Evolutionary conservation across 1,284 basidiomycete genomes (phyloP).

Genomic region (Ganoderma boninense): DNA sequence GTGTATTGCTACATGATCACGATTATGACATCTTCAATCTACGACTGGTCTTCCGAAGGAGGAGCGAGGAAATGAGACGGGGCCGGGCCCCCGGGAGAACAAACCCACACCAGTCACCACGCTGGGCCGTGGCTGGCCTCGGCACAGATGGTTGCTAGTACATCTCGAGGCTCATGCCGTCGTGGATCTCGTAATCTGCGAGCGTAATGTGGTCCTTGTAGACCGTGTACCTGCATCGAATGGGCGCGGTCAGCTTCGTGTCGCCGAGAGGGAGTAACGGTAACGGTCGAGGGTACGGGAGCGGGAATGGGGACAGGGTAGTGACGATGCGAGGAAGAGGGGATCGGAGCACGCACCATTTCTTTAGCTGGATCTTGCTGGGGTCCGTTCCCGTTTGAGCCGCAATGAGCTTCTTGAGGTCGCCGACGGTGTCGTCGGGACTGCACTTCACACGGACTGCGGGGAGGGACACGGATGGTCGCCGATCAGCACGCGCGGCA

Average conservation of each 20-base stretch:
- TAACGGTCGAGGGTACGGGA: neutral
- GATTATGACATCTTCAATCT: conserved; percentile 2
- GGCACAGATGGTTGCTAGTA: conserved; percentile 56
- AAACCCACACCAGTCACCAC: neutral
- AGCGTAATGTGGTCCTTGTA: conserved; percentile 97
- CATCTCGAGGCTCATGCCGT: conserved; percentile 96
- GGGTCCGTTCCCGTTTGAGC: conserved; percentile 93
- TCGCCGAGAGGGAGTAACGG: neutral
- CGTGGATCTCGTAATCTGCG: conserved; percentile 93
- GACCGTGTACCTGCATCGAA: conserved; percentile 77
- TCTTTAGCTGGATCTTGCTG: conserved; percentile 93
- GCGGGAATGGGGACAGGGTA: neutral
- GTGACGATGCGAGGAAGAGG: no score
- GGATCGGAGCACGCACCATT: no score
- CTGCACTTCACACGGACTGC: conserved; percentile 92
- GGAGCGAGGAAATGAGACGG: neutral
- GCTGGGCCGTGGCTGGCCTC: neutral
- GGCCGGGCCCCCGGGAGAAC: neutral
- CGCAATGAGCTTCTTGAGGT: conserved; percentile 95
- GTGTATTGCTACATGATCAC: conserved; percentile 11
- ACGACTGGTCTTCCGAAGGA: neutral
- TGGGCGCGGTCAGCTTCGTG: neutral
- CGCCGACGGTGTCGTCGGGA: conserved; percentile 95
- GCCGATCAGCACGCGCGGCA: conserved; percentile 4
- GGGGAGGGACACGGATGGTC: neutral